Evolutionary conservation across 1,139 yeast species (phyloP).

Genomic region (Geotrichum histeridarum): DNA sequence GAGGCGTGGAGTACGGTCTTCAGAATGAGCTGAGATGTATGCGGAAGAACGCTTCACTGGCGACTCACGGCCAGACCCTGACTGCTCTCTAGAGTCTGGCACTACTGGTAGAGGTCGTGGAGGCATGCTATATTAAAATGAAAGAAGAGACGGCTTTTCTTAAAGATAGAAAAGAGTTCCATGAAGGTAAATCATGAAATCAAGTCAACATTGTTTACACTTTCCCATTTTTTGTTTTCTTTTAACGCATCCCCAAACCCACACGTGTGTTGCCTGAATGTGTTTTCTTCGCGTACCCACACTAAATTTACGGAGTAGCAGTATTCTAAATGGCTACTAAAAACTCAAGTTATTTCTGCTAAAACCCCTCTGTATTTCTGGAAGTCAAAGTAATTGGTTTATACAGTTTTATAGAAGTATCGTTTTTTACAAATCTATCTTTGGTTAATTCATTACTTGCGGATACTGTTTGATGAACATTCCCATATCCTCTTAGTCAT

Average conservation of each 20-base stretch:
- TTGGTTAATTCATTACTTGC: too few species aligned
- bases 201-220: neutral
- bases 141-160: too few species aligned
- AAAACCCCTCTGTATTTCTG: too few species aligned
- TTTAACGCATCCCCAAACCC: neutral
- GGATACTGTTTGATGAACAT: too few species aligned
- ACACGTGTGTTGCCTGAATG: neutral
- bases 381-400: too few species aligned
- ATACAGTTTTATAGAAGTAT: too few species aligned
- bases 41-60: constrained; percentile 7
- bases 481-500: too few species aligned
- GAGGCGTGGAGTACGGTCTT: neutral
- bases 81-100: neutral
- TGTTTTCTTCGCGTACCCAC: constrained; percentile 12
- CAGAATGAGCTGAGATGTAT: neutral
- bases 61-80: neutral
- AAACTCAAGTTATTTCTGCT: too few species aligned
- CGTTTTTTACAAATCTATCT: too few species aligned
- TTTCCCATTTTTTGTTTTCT: neutral
- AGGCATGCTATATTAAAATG: neutral
- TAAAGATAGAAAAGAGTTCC: too few species aligned
- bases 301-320: constrained; percentile 65
- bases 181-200: too few species aligned
- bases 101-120: constrained; percentile 14
- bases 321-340: too few species aligned